Percentiles rank a stretch among this genome's conserved stretches.
These are phyloP conservation scores for Pisolithus albus DNA, from an alignment of 768 basidiomycete genomes.

Conservation along the genomic window DNA sequence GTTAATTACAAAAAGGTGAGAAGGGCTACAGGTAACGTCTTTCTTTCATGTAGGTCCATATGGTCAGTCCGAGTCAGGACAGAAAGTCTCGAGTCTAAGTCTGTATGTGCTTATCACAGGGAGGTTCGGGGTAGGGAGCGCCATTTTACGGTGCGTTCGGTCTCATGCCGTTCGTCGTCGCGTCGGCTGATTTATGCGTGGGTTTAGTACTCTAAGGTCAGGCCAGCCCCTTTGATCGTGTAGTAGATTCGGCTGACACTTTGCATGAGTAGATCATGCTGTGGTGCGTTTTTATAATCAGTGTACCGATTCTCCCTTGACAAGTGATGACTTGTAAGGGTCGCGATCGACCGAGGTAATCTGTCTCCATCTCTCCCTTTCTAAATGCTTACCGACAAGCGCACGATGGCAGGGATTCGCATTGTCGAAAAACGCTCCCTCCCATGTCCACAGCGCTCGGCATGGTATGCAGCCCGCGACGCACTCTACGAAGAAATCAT, in stretches of 20 bases:
- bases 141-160: constrained; percentile 67
- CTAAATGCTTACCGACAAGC: not conserved
- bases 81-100: constrained; percentile 18
- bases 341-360: constrained; percentile 84
- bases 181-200: constrained; percentile 1
- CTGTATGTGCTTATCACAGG: constrained; percentile 39
- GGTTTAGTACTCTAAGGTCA: constrained; percentile 70
- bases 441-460: constrained; percentile 65
- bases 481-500: constrained; percentile 90
- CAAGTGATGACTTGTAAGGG: constrained; percentile 45
- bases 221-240: constrained; percentile 7
- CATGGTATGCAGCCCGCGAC: constrained; percentile 76
- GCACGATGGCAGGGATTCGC: constrained; percentile 52
- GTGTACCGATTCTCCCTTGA: not conserved
- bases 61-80: constrained; percentile 49
- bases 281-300: constrained; percentile 45
- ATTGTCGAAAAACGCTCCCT: constrained; percentile 93
- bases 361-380: not conserved
- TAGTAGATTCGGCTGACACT: too few relatives aligned
- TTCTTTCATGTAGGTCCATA: constrained; percentile 60
- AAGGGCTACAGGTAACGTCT: not conserved
- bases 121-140: constrained; percentile 83
- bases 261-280: constrained; percentile 64
- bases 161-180: not conserved
- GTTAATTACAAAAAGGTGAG: not conserved